A percentile compares a stretch with the other conserved stretches of the same genome.
Evolutionary conservation across 169 alveolate genomes (phyloP).

Genomic region (Plasmodium reichenowi): DNA sequence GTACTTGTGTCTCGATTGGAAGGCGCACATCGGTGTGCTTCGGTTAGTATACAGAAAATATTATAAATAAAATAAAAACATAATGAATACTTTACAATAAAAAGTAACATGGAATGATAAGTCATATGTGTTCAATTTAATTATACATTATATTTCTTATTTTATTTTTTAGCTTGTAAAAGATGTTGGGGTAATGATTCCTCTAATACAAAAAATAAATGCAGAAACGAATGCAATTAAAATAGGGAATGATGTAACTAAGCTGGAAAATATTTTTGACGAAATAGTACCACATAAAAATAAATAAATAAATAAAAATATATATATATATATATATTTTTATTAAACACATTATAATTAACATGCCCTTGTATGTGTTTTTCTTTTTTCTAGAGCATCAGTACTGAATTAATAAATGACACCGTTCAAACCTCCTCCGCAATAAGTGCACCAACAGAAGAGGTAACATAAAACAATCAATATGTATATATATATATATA

Average conservation of each 20-base stretch:
- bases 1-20: constrained; percentile 64
- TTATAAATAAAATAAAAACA: background rate
- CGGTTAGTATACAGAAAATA: constrained; percentile 25
- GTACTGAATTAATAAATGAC: constrained; percentile 53
- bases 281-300: constrained; percentile 37
- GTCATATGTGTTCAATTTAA: background rate
- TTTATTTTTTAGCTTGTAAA: constrained; percentile 51
- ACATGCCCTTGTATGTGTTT: background rate
- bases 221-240: constrained; percentile 66
- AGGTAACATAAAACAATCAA: constrained; percentile 11
- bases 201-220: constrained; percentile 59
- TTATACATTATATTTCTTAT: background rate
- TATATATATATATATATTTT: constrained; percentile 1
- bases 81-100: too few relatives aligned
- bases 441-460: constrained; percentile 71
- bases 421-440: constrained; percentile 68
- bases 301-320: background rate
- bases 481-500: too few relatives aligned
- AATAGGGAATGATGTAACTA: constrained; percentile 69
- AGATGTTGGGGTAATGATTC: constrained; percentile 61
- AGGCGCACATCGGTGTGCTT: constrained; percentile 61
- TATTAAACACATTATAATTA: background rate
- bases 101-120: background rate
- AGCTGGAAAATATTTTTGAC: constrained; percentile 63
- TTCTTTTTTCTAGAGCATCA: constrained; percentile 33